Percentiles rank a stretch among this genome's conserved stretches.
These are phyloP conservation scores for Metarhizium anisopliae DNA, from an alignment of 2,329 filamentous ascomycete genomes.

Conservation along the genomic window DNA sequence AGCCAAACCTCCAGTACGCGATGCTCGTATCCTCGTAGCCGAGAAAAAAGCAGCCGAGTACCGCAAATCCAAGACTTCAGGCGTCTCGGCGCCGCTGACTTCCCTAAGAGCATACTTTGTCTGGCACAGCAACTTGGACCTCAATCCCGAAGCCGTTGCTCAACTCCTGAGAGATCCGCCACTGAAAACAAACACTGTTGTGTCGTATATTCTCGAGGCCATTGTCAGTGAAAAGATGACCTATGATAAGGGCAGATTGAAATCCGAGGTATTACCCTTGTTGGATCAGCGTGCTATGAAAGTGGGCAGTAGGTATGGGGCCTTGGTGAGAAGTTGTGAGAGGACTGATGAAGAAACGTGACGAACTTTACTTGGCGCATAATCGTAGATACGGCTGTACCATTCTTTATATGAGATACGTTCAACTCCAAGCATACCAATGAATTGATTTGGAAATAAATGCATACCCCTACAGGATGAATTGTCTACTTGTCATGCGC, in stretches of 20 bases:
- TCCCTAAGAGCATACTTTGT: slow-evolving; percentile 52
- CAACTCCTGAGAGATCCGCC: slow-evolving; percentile 51
- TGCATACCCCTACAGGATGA: too few species aligned
- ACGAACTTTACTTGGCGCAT: background rate
- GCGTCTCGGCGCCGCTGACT: slow-evolving; percentile 17
- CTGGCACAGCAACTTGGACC: slow-evolving; percentile 46
- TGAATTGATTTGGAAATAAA: background rate
- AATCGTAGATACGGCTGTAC: background rate
- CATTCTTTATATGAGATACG: too few species aligned
- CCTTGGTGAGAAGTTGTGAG: slow-evolving; percentile 16
- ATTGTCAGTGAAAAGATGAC: slow-evolving; percentile 42
- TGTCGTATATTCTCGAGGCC: slow-evolving; percentile 48
- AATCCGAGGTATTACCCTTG: slow-evolving; percentile 31
- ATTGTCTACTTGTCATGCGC: background rate
- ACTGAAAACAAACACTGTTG: slow-evolving; percentile 45
- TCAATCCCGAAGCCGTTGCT: slow-evolving; percentile 42
- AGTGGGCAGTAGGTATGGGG: slow-evolving; percentile 15
- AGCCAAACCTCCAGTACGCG: slow-evolving; percentile 12
- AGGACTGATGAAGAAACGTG: slow-evolving; percentile 1
- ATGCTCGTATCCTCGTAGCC: slow-evolving; percentile 34
- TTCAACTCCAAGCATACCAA: too few species aligned
- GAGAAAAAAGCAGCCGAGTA: slow-evolving; percentile 30
- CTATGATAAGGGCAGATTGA: slow-evolving; percentile 37
- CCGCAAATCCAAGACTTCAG: slow-evolving; percentile 17
- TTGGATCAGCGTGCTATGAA: slow-evolving; percentile 16